Evolutionary conservation across 2,329 filamentous ascomycete genomes (phyloP).

Genomic region (Fusarium algeriense): DNA sequence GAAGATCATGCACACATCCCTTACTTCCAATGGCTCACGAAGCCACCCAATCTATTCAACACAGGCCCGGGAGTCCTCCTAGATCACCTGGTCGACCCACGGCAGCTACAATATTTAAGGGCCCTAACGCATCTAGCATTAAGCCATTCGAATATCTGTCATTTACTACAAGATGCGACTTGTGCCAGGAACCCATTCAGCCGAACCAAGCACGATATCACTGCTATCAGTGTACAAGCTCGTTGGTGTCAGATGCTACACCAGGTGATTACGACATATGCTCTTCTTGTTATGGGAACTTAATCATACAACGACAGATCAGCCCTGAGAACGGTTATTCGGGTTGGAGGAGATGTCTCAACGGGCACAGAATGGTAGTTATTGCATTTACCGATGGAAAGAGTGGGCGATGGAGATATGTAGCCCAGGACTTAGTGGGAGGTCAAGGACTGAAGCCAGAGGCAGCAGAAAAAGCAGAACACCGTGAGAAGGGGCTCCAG

Average conservation of each 20-base stretch:
- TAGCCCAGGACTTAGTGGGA: constrained; percentile 81
- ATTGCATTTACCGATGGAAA: constrained; percentile 79
- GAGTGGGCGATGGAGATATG: constrained; percentile 74
- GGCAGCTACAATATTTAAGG: constrained; percentile 62
- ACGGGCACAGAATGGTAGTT: constrained; percentile 86
- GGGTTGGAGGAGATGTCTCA: constrained; percentile 86
- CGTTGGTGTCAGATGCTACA: constrained; percentile 58
- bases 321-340: constrained; percentile 79
- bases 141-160: constrained; percentile 75
- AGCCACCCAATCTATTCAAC: constrained; percentile 49
- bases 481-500: constrained; percentile 54
- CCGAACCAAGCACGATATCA: constrained; percentile 80
- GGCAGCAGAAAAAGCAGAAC: constrained; percentile 55
- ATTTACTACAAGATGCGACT: constrained; percentile 81
- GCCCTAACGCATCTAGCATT: constrained; percentile 59
- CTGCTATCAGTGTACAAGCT: constrained; percentile 78
- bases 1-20: constrained; percentile 83
- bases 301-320: constrained; percentile 74
- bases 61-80: constrained; percentile 56
- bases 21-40: constrained; percentile 81
- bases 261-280: constrained; percentile 91
- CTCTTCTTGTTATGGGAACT: constrained; percentile 77
- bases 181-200: constrained; percentile 79
- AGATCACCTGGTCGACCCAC: constrained; percentile 60
- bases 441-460: constrained; percentile 77